A percentile compares a stretch with the other conserved stretches of the same genome.
phyloP scores from a whole-genome alignment of 306 rosid genomes.

The Abrus precatorius region DNA sequence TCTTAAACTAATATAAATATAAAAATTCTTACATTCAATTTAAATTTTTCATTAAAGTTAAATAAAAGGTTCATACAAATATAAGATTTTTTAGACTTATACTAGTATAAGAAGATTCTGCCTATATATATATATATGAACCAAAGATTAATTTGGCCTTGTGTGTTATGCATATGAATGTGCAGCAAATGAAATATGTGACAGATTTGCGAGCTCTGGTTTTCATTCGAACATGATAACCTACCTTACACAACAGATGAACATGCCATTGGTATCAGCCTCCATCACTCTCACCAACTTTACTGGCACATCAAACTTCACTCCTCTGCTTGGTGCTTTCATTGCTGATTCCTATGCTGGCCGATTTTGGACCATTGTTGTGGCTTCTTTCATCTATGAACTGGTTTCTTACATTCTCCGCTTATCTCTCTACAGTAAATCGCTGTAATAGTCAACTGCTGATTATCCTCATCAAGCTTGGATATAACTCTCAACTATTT shows the following conservation, averaged over 20 bases:
- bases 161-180: background rate
- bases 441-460: background rate
- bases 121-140: background rate
- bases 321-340: constrained; percentile 76
- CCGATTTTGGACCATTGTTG: constrained; percentile 72
- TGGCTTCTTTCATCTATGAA: constrained; percentile 69
- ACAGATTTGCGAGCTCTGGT: constrained; percentile 72
- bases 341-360: constrained; percentile 82
- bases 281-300: constrained; percentile 75
- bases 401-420: constrained; percentile 58
- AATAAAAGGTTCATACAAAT: no score
- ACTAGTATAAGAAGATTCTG: no score
- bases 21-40: no score
- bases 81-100: no score
- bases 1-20: no score
- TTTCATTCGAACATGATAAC: constrained; percentile 78
- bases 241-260: constrained; percentile 69
- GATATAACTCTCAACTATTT: background rate
- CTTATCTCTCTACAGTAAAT: background rate
- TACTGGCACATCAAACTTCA: constrained; percentile 68
- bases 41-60: no score
- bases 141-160: background rate
- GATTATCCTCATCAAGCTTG: background rate
- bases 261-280: constrained; percentile 79
- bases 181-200: constrained; percentile 88